Percentiles rank a stretch among this genome's conserved stretches.
Evolutionary conservation across 768 basidiomycete species (phyloP).

Genomic region (Kwoniella shandongensis): DNA sequence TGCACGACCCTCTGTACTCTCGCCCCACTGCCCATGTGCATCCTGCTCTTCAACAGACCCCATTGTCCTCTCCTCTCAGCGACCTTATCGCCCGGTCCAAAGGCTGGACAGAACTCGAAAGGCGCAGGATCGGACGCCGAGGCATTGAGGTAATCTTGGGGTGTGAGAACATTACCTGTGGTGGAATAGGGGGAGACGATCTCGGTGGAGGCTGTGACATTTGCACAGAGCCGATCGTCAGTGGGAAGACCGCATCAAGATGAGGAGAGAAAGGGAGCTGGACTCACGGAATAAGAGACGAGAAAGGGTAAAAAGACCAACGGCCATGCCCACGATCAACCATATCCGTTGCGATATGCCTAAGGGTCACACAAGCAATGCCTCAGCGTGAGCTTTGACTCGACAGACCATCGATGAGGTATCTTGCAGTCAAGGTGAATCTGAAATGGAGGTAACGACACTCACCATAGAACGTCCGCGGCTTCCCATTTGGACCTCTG

Average conservation of each 20-base stretch:
- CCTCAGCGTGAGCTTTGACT: background rate
- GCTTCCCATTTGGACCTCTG: conserved; percentile 1
- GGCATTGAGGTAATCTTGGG: conserved; percentile 81
- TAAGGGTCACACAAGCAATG: conserved; percentile 1
- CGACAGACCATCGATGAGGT: conserved; percentile 12
- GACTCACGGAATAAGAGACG: conserved; percentile 28
- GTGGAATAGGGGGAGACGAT: conserved; percentile 29
- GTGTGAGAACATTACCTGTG: conserved; percentile 40
- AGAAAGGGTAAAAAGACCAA: conserved; percentile 36
- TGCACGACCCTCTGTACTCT: conserved; percentile 78
- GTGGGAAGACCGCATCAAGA: background rate
- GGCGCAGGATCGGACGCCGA: conserved; percentile 61
- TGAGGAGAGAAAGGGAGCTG: too few relatives aligned
- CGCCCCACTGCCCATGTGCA: conserved; percentile 76
- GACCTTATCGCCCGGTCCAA: conserved; percentile 76
- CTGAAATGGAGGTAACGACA: background rate
- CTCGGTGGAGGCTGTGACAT: conserved; percentile 22
- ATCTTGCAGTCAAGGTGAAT: background rate
- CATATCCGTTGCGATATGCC: conserved; percentile 41
- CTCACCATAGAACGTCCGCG: conserved; percentile 25
- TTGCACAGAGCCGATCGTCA: background rate
- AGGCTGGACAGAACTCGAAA: conserved; percentile 87
- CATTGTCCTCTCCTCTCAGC: conserved; percentile 75
- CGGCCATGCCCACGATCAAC: conserved; percentile 23
- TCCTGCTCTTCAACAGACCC: conserved; percentile 68